Evolutionary conservation across 768 basidiomycete species (phyloP).

Genomic region (Coprinellus micaceus): DNA sequence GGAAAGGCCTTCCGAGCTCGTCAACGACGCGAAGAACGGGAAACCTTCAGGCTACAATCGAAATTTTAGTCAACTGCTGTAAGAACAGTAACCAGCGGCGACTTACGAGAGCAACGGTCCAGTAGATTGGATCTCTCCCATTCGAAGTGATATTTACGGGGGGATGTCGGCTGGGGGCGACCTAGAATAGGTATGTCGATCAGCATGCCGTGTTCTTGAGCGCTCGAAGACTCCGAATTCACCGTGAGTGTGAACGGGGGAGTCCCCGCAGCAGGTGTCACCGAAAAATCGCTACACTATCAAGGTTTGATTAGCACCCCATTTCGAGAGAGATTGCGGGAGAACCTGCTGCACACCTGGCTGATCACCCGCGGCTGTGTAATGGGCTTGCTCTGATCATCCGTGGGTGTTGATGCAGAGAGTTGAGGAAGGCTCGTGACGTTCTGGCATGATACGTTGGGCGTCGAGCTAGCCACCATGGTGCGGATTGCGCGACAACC

Average conservation of each 20-base stretch:
- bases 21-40: constrained; percentile 47
- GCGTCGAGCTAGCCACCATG: constrained; percentile 39
- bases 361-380: not conserved
- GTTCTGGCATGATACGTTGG: constrained; percentile 35
- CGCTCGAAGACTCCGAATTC: constrained; percentile 8
- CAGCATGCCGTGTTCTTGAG: not conserved
- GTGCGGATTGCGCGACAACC: constrained; percentile 51
- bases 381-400: not conserved
- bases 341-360: not conserved
- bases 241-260: constrained; percentile 50
- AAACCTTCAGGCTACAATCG: constrained; percentile 36
- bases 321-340: not conserved
- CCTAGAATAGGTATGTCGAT: constrained; percentile 22
- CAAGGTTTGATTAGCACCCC: not conserved
- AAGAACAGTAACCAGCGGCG: not conserved
- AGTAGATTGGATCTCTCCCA: constrained; percentile 30
- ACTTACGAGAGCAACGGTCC: constrained; percentile 39
- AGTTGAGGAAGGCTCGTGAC: constrained; percentile 33
- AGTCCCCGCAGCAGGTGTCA: constrained; percentile 40
- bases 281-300: constrained; percentile 46
- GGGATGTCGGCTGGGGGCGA: constrained; percentile 49
- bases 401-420: not conserved
- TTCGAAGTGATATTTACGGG: constrained; percentile 48
- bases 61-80: not conserved
- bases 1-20: constrained; percentile 40